Percentiles rank a stretch among this genome's conserved stretches.
These are phyloP conservation scores for Canavalia ensiformis DNA, from an alignment of 306 rosid genomes.

Conservation along the genomic window DNA sequence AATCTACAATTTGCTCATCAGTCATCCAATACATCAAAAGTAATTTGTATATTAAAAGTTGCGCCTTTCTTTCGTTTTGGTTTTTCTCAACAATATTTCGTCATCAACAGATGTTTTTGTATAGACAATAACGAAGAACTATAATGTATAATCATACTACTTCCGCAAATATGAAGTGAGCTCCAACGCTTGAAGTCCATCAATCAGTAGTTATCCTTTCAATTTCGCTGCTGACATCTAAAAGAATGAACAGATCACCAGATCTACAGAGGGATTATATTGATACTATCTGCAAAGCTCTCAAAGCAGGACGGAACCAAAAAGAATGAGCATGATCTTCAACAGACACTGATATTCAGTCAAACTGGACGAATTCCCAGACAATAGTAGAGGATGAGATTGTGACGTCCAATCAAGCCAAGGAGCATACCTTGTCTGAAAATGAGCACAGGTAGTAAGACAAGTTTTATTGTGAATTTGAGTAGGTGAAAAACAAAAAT, in stretches of 20 bases:
- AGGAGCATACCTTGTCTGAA: conserved; percentile 92
- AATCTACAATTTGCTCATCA: conserved; percentile 16
- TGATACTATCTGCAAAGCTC: conserved; percentile 10
- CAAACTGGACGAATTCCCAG: background rate
- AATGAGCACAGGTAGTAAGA: conserved; percentile 45
- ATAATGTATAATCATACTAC: conserved; percentile 8
- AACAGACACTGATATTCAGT: conserved; percentile 30
- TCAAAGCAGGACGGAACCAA: conserved; percentile 36
- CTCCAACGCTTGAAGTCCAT: conserved; percentile 37
- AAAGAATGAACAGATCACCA: conserved; percentile 49
- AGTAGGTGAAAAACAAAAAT: conserved; percentile 1
- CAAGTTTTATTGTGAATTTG: conserved; percentile 29
- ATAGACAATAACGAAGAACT: conserved; percentile 35
- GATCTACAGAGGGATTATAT: conserved; percentile 38
- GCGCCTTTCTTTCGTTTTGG: background rate
- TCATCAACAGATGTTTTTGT: conserved; percentile 30
- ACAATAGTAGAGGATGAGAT: background rate
- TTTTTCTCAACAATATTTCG: background rate
- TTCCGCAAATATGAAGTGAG: conserved; percentile 15
- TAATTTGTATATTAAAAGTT: background rate
- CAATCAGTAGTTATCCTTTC: conserved; percentile 18
- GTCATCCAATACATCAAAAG: background rate
- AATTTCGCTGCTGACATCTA: conserved; percentile 36
- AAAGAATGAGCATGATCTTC: conserved; percentile 47
- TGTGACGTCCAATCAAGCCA: conserved; percentile 58